Base-by-base conservation (phyloP, 2,329 filamentous ascomycete genomes). In the Ascocoryne sarcoides region DNA sequence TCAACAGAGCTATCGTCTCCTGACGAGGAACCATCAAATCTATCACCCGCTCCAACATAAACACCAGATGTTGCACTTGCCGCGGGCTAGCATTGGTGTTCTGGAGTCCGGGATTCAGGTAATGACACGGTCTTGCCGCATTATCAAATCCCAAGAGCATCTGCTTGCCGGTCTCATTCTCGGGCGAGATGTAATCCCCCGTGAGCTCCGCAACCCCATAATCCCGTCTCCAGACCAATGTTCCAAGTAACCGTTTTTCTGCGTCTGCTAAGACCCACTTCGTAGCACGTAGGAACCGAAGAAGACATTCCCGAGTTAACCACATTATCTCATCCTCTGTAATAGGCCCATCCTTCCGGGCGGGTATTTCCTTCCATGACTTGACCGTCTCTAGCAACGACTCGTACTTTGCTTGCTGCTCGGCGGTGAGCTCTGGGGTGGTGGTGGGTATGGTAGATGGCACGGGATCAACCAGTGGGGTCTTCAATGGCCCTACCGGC, bases 111-210 rank as follows among this genome's bases (percentile, higher is more conserved):
- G 92, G 92, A 59, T 84, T 82, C 44, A 98, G 75, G 65, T 95
- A 95, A 56, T 92, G 77, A 62, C 89, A 95, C 2, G 89, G 87
- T n/a, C 90, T 73, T 36, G 75, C 83, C 45, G 86, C 69, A 44
- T 82, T 84, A 66, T 98, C 92, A 63, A 79, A 98, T 31, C 92
- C 92, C 15, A 92, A 64, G 43, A 94, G 72, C 43, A 95, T 73
- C 63, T 96, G 90, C 70, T 98, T 98, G 51, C 92, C 92, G 8
- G 90, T 96, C 67, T 90, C 88, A 62, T 95, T 94, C 69, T 98
- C 92, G 10, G 84, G 79, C 1, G 84, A 87, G 56, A 96, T 90
- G 65, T 94, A 84, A 7, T 95, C 89, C 8, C 83, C 71, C 0
- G 86, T 89, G 57, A 88, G 75, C 41, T 65, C 59, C 39, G 75